Evolutionary conservation across 2,329 filamentous ascomycete genomes (phyloP).

Genomic region (Daldinia sp.): DNA sequence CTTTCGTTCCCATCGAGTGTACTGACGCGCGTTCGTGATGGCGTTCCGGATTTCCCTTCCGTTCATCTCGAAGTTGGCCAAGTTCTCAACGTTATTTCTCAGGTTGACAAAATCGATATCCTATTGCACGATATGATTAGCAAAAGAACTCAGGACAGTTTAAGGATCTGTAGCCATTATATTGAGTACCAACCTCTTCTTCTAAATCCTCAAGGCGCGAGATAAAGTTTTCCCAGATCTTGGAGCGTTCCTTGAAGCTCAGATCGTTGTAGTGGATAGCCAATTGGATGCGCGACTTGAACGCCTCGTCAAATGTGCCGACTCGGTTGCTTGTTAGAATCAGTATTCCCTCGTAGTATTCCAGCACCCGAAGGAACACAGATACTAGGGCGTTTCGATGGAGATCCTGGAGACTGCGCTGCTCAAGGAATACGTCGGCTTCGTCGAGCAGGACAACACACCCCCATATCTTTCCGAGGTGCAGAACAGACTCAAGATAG

Average conservation of each 20-base stretch:
- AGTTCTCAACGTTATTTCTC: constrained; percentile 42
- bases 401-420: constrained; percentile 36
- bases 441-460: constrained; percentile 45
- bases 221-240: constrained; percentile 44
- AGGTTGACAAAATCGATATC: constrained; percentile 26
- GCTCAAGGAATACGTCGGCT: constrained; percentile 44
- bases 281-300: constrained; percentile 43
- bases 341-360: constrained; percentile 58
- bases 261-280: constrained; percentile 42
- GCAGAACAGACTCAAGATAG: constrained; percentile 41
- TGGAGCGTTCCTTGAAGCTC: constrained; percentile 14
- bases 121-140: not conserved
- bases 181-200: constrained; percentile 27
- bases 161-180: not conserved
- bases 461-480: constrained; percentile 43
- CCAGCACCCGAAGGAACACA: constrained; percentile 55
- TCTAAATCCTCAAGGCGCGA: constrained; percentile 16
- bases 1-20: not conserved
- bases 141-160: not conserved
- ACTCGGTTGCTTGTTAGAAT: constrained; percentile 57
- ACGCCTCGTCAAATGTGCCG: constrained; percentile 45
- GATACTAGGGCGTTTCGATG: constrained; percentile 44
- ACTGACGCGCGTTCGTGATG: constrained; percentile 48
- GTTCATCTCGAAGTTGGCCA: constrained; percentile 55
- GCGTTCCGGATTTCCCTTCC: constrained; percentile 59